These are phyloP conservation scores for Ophioceras dolichostomum DNA, from an alignment of 2,329 filamentous ascomycete genomes.

Conservation along the genomic window DNA sequence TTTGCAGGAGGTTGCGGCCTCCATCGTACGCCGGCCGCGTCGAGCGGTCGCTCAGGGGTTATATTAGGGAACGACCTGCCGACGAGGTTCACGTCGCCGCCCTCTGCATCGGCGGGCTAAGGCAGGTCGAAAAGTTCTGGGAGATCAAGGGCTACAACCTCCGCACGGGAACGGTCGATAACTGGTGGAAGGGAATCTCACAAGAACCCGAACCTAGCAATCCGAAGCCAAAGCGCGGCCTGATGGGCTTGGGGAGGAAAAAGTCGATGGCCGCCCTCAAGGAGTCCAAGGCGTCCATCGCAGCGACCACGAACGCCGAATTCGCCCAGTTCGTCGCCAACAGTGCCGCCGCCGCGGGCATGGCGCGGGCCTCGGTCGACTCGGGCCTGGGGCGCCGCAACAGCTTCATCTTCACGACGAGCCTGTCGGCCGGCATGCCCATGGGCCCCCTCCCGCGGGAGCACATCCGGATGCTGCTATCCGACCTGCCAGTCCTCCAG, in stretches of 20 bases:
- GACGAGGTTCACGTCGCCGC: constrained; percentile 52
- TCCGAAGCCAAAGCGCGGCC: constrained; percentile 36
- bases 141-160: constrained; percentile 54
- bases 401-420: constrained; percentile 44
- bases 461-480: constrained; percentile 34
- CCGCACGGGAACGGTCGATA: constrained; percentile 44
- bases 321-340: background rate
- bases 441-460: constrained; percentile 43
- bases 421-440: constrained; percentile 47
- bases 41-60: constrained; percentile 50
- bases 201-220: constrained; percentile 29
- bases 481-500: constrained; percentile 44
- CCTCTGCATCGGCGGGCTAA: constrained; percentile 46
- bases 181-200: constrained; percentile 42
- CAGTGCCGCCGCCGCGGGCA: background rate
- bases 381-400: constrained; percentile 12
- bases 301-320: constrained; percentile 3
- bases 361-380: constrained; percentile 8
- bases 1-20: constrained; percentile 48
- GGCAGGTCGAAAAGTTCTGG: constrained; percentile 53
- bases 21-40: constrained; percentile 53
- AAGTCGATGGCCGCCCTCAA: constrained; percentile 32
- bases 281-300: constrained; percentile 14
- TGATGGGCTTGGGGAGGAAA: constrained; percentile 44
- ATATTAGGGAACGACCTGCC: constrained; percentile 47